Conservation (phyloP, 805 yeast species). For the Yarrowia sp. region DNA sequence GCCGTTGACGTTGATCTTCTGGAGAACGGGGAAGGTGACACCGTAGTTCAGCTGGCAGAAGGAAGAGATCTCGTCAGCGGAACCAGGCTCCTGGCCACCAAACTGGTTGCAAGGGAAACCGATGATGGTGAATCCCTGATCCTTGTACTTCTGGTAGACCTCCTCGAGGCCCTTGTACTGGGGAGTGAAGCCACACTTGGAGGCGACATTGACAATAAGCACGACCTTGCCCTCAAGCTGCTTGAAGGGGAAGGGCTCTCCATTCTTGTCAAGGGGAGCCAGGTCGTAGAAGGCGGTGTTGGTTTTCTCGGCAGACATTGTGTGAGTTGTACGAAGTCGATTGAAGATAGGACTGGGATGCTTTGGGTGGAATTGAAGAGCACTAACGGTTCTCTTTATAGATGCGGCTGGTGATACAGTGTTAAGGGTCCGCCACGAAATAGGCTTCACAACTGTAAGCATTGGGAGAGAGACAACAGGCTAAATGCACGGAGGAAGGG, state of each 20-base stretch:
- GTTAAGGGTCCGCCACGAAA: constrained; percentile 1
- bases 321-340: not conserved
- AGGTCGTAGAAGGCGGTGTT: constrained; percentile 59
- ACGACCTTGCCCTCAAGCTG: constrained; percentile 76
- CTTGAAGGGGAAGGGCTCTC: constrained; percentile 55
- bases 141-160: constrained; percentile 61
- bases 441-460: constrained; percentile 3
- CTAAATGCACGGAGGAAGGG: not conserved
- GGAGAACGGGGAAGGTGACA: constrained; percentile 83
- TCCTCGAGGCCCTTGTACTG: constrained; percentile 71
- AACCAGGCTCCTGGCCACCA: constrained; percentile 72
- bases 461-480: not conserved
- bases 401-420: constrained; percentile 3
- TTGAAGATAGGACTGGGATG: not conserved
- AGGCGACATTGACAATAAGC: constrained; percentile 80
- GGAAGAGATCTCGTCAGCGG: constrained; percentile 62
- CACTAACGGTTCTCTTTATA: constrained; percentile 13
- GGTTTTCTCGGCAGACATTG: constrained; percentile 21
- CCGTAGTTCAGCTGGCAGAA: constrained; percentile 83
- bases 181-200: constrained; percentile 75
- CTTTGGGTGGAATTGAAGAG: not conserved
- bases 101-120: constrained; percentile 95
- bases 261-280: constrained; percentile 58
- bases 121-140: constrained; percentile 59
- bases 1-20: constrained; percentile 89